Conservation (phyloP, 2,329 filamentous ascomycete genomes). For the Ploettnerulaceae sp. region DNA sequence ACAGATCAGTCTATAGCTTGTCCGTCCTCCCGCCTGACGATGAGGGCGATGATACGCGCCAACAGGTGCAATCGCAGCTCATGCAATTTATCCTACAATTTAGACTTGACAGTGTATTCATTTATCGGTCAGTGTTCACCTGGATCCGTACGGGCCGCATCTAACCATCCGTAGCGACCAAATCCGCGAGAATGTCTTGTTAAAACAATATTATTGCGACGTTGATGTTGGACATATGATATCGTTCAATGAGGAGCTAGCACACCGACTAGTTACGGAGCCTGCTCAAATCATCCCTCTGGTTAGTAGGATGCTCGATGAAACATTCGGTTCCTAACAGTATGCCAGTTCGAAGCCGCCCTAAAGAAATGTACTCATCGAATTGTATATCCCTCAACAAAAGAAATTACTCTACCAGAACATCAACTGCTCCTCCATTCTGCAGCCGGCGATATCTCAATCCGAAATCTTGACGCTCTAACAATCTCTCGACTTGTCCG, state of each 20-base stretch:
- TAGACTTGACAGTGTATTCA: slow-evolving; percentile 86
- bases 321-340: slow-evolving; percentile 3
- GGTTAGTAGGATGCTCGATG: slow-evolving; percentile 48
- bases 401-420: slow-evolving; percentile 66
- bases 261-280: slow-evolving; percentile 81
- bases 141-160: neutral
- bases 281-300: slow-evolving; percentile 90
- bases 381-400: slow-evolving; percentile 79
- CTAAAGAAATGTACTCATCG: slow-evolving; percentile 87
- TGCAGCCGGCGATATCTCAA: slow-evolving; percentile 82
- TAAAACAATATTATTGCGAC: slow-evolving; percentile 94
- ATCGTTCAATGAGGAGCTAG: slow-evolving; percentile 91
- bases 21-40: slow-evolving; percentile 70
- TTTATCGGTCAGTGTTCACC: slow-evolving; percentile 68
- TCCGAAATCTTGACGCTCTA: slow-evolving; percentile 87
- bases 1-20: slow-evolving; percentile 79
- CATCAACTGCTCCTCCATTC: slow-evolving; percentile 96
- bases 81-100: slow-evolving; percentile 92
- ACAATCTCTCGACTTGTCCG: slow-evolving; percentile 93
- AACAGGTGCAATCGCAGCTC: slow-evolving; percentile 71
- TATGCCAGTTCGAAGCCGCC: slow-evolving; percentile 77
- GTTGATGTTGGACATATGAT: slow-evolving; percentile 94
- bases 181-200: slow-evolving; percentile 86
- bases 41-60: slow-evolving; percentile 58
- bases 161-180: slow-evolving; percentile 66